Percentiles rank a stretch among this genome's conserved stretches.
Conservation (phyloP, 495 filamentous ascomycete genomes). For the Echria macrotheca region DNA sequence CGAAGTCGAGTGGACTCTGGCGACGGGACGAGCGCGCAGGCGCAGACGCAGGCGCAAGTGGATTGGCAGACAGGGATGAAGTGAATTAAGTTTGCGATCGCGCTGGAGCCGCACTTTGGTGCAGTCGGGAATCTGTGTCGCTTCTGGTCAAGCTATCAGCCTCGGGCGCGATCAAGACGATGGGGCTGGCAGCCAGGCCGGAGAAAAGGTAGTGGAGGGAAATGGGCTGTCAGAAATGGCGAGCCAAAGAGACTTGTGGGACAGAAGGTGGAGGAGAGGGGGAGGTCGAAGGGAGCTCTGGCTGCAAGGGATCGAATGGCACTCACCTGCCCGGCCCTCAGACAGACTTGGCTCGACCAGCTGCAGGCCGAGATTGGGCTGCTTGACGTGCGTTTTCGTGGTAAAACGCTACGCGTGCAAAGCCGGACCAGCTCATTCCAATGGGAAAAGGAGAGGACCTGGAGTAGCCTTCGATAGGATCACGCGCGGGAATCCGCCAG, state of each 20-base stretch:
- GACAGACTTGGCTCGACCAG: conserved; percentile 20
- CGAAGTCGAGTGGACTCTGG: conserved; percentile 3
- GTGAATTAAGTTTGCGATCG: too few species aligned
- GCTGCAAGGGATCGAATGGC: conserved; percentile 19
- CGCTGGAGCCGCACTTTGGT: too few species aligned
- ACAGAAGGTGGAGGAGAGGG: conserved; percentile 1
- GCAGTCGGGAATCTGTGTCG: background rate
- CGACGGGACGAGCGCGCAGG: background rate
- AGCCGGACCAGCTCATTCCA: conserved; percentile 11
- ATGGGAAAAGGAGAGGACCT: conserved; percentile 8
- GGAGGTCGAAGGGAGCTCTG: background rate
- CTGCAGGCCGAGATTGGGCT: conserved; percentile 21
- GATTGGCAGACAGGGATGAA: too few species aligned
- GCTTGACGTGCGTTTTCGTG: conserved; percentile 31
- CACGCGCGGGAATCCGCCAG: conserved; percentile 9
- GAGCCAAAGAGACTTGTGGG: conserved; percentile 14
- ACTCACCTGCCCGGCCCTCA: conserved; percentile 27
- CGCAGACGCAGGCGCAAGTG: too few species aligned
- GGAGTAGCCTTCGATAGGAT: background rate
- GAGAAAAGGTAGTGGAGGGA: conserved; percentile 26
- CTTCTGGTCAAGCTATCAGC: conserved; percentile 17
- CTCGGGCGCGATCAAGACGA: conserved; percentile 9
- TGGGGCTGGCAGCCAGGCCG: conserved; percentile 20
- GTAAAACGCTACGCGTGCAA: conserved; percentile 31
- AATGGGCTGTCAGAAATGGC: conserved; percentile 17